Conservation (phyloP, 1,284 basidiomycete species). For the Termitomyces sp. region DNA sequence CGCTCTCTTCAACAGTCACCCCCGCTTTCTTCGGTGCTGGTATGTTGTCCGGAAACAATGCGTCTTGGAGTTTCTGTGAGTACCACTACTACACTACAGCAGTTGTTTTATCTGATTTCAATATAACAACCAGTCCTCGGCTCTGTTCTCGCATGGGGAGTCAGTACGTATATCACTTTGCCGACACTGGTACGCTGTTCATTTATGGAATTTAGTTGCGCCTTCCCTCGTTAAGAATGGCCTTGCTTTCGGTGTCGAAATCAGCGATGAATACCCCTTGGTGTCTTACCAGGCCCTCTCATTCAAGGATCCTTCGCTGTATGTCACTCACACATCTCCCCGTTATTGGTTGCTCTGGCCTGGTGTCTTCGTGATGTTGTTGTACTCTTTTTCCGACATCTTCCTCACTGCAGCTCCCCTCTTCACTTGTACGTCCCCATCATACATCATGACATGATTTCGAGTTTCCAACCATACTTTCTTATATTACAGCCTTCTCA, state of each 20-base stretch:
- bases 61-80: conserved; percentile 59
- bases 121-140: conserved; percentile 35
- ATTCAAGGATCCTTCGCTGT: conserved; percentile 38
- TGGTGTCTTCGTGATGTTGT: conserved; percentile 52
- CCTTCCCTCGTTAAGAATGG: conserved; percentile 53
- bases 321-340: conserved; percentile 46
- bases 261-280: conserved; percentile 40
- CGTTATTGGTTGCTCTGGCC: conserved; percentile 72
- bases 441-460: not conserved
- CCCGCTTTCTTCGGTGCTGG: conserved; percentile 69
- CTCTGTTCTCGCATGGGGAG: conserved; percentile 57
- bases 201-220: conserved; percentile 33
- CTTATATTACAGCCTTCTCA: conserved; percentile 14
- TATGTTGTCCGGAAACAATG: conserved; percentile 62
- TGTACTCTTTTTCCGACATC: conserved; percentile 48
- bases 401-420: conserved; percentile 33
- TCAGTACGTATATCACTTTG: conserved; percentile 34
- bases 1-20: conserved; percentile 37
- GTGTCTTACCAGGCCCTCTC: conserved; percentile 41
- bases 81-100: not conserved
- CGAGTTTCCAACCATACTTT: not conserved
- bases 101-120: not conserved
- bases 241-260: conserved; percentile 38
- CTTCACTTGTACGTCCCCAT: conserved; percentile 23
- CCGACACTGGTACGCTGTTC: not conserved